phyloP scores from a whole-genome alignment of 345 rosid genomes.

The Citrus sp. region DNA sequence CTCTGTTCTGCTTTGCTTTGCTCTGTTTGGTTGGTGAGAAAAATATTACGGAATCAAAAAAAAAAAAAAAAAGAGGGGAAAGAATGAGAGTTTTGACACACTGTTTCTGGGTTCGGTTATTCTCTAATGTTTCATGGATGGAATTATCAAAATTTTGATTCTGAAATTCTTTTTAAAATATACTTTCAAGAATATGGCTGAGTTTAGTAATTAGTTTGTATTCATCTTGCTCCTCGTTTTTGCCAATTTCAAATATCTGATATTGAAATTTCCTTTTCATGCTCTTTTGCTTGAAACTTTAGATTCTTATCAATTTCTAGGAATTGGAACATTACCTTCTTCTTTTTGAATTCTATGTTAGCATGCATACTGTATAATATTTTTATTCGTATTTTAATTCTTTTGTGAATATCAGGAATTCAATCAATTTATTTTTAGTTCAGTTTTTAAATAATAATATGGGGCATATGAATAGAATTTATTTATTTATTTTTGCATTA shows the following conservation, averaged over 20 bases:
- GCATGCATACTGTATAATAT: neutral
- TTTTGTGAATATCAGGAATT: neutral
- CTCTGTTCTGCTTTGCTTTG: neutral
- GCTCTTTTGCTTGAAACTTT: neutral
- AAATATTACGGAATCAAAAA: neutral
- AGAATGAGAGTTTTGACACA: neutral
- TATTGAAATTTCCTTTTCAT: neutral
- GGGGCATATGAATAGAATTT: neutral
- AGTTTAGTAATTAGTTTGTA: neutral
- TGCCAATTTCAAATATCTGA: neutral
- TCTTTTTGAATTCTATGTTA: neutral
- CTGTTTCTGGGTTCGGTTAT: neutral
- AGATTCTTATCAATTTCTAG: neutral
- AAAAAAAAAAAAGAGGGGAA: neutral
- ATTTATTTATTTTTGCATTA: neutral
- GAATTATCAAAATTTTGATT: too few relatives aligned
- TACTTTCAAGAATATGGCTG: neutral
- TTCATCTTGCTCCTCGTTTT: too few relatives aligned
- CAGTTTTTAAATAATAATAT: neutral
- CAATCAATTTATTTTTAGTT: neutral
- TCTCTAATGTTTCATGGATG: neutral
- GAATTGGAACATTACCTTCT: neutral
- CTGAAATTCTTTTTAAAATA: neutral
- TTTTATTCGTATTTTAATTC: neutral
- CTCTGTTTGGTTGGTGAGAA: neutral